These are phyloP conservation scores for Aspergillus felis DNA, from an alignment of 2,329 filamentous ascomycete species.

Conservation along the genomic window DNA sequence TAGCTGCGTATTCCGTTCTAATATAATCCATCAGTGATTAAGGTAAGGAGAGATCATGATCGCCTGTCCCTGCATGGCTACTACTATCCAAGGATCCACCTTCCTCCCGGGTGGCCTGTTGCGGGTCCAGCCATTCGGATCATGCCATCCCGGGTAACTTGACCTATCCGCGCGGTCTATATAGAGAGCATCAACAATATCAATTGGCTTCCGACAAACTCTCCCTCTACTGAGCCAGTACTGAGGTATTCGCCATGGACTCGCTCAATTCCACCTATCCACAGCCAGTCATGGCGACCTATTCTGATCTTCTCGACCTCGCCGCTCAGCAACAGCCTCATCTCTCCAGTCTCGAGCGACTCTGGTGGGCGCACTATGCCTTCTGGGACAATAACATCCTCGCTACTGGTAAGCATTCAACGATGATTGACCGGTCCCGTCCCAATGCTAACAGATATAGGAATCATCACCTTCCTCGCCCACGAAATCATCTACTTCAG, in stretches of 20 bases:
- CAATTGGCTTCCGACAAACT: not conserved
- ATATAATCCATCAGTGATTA: not conserved
- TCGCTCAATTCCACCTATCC: slow-evolving; percentile 12
- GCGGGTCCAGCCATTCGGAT: slow-evolving; percentile 18
- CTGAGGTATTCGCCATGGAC: slow-evolving; percentile 10
- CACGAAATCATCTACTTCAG: slow-evolving; percentile 94
- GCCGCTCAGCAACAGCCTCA: slow-evolving; percentile 70
- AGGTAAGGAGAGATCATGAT: not conserved
- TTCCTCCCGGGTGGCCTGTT: not conserved
- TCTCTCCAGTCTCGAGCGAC: slow-evolving; percentile 76
- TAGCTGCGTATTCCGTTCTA: not conserved
- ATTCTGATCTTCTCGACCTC: slow-evolving; percentile 60
- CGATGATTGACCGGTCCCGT: too few species aligned
- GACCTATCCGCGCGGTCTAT: not conserved
- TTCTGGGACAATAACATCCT: slow-evolving; percentile 95
- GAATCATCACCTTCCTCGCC: slow-evolving; percentile 91
- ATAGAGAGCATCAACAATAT: not conserved
- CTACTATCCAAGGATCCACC: not conserved
- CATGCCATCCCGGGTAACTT: not conserved
- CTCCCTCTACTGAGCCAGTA: not conserved
- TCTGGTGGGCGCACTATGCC: slow-evolving; percentile 93
- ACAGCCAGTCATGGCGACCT: slow-evolving; percentile 45
- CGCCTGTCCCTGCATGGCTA: not conserved
- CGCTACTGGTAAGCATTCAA: slow-evolving; percentile 45
- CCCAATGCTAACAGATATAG: slow-evolving; percentile 49